Percentiles rank a stretch among this genome's conserved stretches.
These are phyloP conservation scores for Corrigiola litoralis DNA, from an alignment of 179 eudicot genomes.

Conservation along the genomic window DNA sequence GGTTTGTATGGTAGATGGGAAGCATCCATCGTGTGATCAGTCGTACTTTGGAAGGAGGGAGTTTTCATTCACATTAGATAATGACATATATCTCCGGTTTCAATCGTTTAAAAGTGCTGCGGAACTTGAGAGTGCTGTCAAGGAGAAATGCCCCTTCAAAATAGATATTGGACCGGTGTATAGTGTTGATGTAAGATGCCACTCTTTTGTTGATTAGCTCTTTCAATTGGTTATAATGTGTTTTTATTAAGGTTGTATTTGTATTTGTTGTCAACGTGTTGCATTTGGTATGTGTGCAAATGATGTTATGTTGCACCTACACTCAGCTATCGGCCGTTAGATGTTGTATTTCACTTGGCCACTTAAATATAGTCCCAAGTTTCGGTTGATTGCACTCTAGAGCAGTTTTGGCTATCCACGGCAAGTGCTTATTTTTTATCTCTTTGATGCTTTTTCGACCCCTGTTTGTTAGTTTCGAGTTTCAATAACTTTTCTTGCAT, in stretches of 20 bases:
- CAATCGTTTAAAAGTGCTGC: constrained; percentile 65
- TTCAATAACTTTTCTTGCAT: not conserved
- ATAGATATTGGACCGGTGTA: constrained; percentile 94
- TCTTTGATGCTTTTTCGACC: too few relatives aligned
- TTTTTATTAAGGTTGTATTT: not conserved
- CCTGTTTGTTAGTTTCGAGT: not conserved
- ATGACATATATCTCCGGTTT: constrained; percentile 70
- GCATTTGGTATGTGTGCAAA: too few relatives aligned
- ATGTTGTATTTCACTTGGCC: too few relatives aligned
- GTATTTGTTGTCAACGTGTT: not conserved
- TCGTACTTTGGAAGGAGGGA: constrained; percentile 85
- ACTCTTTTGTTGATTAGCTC: not conserved
- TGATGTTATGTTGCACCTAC: too few relatives aligned
- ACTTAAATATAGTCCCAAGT: too few relatives aligned
- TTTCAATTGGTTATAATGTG: not conserved
- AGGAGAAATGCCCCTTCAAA: constrained; percentile 80
- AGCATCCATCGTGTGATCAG: constrained; percentile 83
- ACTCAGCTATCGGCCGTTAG: too few relatives aligned
- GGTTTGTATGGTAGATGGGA: constrained; percentile 57
- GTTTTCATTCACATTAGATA: constrained; percentile 71
- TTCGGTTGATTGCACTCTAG: too few relatives aligned
- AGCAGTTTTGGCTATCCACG: too few relatives aligned
- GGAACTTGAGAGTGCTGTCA: constrained; percentile 75
- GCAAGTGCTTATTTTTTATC: too few relatives aligned
- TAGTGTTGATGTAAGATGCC: constrained; percentile 70